Conservation (phyloP, 2,329 filamentous ascomycete species). For the Ophiostoma sp. region DNA sequence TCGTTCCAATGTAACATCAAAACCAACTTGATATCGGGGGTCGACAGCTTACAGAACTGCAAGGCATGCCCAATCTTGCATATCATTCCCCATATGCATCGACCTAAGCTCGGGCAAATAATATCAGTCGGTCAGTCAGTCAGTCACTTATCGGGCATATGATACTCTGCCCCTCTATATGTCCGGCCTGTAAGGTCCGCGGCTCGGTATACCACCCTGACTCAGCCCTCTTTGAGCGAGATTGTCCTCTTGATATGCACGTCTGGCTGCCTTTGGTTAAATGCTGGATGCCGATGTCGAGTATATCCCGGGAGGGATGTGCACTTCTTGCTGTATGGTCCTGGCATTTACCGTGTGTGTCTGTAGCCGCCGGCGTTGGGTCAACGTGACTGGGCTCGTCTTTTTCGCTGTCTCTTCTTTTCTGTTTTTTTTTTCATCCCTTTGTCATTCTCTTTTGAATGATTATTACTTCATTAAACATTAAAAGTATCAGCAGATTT, state of each 20-base stretch:
- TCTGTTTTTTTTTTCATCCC: not conserved
- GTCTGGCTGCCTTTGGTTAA: not conserved
- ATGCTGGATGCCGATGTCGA: not conserved
- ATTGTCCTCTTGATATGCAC: not conserved
- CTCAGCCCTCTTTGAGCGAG: not conserved
- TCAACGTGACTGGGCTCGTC: not conserved
- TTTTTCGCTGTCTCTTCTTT: not conserved
- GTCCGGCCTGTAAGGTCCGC: not conserved
- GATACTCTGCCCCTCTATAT: too few species aligned
- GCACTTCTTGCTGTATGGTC: not conserved
- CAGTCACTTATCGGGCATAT: not conserved
- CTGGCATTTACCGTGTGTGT: not conserved
- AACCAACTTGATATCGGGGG: slow-evolving; percentile 5
- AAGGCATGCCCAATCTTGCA: slow-evolving; percentile 10
- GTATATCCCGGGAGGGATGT: not conserved
- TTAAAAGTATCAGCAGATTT: too few species aligned
- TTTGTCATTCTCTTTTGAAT: not conserved
- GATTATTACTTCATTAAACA: not conserved
- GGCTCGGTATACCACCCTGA: not conserved
- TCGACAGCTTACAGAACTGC: not conserved
- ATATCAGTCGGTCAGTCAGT: not conserved
- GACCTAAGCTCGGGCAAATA: not conserved
- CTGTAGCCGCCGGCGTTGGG: not conserved
- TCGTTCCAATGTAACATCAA: slow-evolving; percentile 4
- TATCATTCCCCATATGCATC: not conserved